Percentiles rank a stretch among this genome's conserved stretches.
These are phyloP conservation scores for Phytophthora tentaculata DNA, from an alignment of 352 stramenopile genomes.

Conservation along the genomic window DNA sequence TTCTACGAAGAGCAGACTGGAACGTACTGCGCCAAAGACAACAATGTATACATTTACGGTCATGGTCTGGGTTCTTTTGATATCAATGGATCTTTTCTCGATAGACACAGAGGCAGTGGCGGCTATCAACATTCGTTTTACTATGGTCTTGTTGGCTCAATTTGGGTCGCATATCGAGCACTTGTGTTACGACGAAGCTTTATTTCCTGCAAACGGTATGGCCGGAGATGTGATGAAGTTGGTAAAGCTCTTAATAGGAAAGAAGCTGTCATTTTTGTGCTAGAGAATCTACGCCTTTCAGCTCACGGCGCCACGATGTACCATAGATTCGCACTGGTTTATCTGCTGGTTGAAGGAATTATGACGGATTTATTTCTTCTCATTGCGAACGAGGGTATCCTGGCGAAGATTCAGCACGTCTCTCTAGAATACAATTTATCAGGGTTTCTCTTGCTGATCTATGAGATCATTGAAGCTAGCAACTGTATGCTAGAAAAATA, in stretches of 20 bases:
- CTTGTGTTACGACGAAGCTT: constrained; percentile 27
- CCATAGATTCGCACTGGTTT: constrained; percentile 23
- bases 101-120: constrained; percentile 11
- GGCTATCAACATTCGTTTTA: constrained; percentile 26
- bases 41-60: constrained; percentile 22
- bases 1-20: constrained; percentile 18
- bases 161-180: constrained; percentile 32
- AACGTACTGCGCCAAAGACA: constrained; percentile 21
- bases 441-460: constrained; percentile 27
- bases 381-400: constrained; percentile 32
- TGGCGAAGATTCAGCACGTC: constrained; percentile 35
- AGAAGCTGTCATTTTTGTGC: constrained; percentile 28
- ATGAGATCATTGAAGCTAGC: constrained; percentile 35
- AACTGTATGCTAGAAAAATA: constrained; percentile 7
- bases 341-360: constrained; percentile 34
- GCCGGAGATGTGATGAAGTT: constrained; percentile 19
- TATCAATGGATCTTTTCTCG: constrained; percentile 17
- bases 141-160: constrained; percentile 13
- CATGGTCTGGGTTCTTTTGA: constrained; percentile 27
- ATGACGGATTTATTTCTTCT: constrained; percentile 41
- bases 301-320: constrained; percentile 15
- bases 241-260: constrained; percentile 11
- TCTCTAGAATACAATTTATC: constrained; percentile 36
- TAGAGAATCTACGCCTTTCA: constrained; percentile 29
- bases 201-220: constrained; percentile 23